Base-by-base conservation (phyloP, 2,329 filamentous ascomycete genomes). In the Helminthosporium solani region DNA sequence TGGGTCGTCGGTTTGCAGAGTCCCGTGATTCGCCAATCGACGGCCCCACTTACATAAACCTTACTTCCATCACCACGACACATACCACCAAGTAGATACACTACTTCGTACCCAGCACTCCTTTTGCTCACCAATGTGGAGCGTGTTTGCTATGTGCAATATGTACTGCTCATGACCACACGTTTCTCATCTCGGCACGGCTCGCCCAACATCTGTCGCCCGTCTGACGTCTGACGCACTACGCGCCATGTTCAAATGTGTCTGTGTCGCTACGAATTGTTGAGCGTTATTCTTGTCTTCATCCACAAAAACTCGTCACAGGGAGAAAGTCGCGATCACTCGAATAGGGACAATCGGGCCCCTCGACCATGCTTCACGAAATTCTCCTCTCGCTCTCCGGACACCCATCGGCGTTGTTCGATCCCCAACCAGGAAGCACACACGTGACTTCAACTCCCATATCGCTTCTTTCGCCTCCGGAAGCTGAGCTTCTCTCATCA, bases 311-410 rank as follows among this genome's bases (percentile, higher is more conserved):
- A 54, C 42, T 46, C 55, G 30, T 48, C 56, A 35, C 46, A 44
- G 39, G 50, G 55, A 33, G 45, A 50, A 34, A 47, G 40, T 36
- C 44, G 49, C 38, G 46, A 44, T 33, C 42, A 51, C 12, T 49
- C 40, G 27, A 42, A 40, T 20, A 47, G 44, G 42, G 41, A 45
- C 19, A 31, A 40, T 38, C 40, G 49, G 30, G 47, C 45, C n/a
- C 60, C 62, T 15, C 51, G 46, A 44, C 63, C 60, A 99, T 99
- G 94, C 88, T 99, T 71, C 94, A 97, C 82, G 94, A 99, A 79
- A 90, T 99, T 75, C 84, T 97, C 72, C 86, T 99, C 72, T 92
- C 91, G 70, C 85, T 97, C 72, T 95, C 91, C 63, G 92, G 94
- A 58, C 89, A 97, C 74, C 87, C 88, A 54, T 96, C 92, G 55